phyloP scores from a whole-genome alignment of 805 yeast species.

The Lipomyces yamadae region DNA sequence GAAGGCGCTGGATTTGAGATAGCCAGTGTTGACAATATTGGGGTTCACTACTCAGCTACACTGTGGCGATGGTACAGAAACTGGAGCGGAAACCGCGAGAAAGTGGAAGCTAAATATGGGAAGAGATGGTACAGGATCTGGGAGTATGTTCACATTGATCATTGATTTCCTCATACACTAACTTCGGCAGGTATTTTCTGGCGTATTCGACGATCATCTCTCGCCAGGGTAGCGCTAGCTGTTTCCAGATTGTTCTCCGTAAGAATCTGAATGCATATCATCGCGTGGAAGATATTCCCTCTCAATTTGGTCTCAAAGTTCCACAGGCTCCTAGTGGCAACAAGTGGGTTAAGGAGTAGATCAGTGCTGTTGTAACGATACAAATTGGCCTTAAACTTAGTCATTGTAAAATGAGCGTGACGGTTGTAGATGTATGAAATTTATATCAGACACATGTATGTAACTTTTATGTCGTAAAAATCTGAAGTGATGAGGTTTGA shows the following conservation, averaged over 20 bases:
- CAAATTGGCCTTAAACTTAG: not conserved
- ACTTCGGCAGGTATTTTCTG: constrained; percentile 58
- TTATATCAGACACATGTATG: not conserved
- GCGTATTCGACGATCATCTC: constrained; percentile 81
- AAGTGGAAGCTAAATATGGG: constrained; percentile 79
- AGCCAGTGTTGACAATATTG: constrained; percentile 81
- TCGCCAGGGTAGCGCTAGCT: constrained; percentile 92
- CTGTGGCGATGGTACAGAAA: constrained; percentile 93
- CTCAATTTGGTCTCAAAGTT: constrained; percentile 71
- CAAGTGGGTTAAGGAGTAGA: constrained; percentile 23
- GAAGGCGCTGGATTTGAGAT: constrained; percentile 88
- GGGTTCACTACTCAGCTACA: constrained; percentile 91
- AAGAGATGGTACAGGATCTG: constrained; percentile 89
- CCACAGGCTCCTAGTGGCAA: constrained; percentile 45
- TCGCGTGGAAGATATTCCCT: constrained; percentile 78
- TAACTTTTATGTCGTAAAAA: not conserved
- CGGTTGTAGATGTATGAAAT: not conserved
- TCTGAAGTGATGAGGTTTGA: not conserved
- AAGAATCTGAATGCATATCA: constrained; percentile 85
- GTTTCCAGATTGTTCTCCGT: constrained; percentile 88
- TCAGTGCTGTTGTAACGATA: not conserved
- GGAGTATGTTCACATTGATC: constrained; percentile 54
- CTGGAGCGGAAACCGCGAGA: constrained; percentile 84
- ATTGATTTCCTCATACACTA: not conserved
- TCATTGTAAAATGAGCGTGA: not conserved